Percentiles rank a stretch among this genome's conserved stretches.
These are phyloP conservation scores for Talaromyces amestolkiae DNA, from an alignment of 2,329 filamentous ascomycete species.

Conservation along the genomic window DNA sequence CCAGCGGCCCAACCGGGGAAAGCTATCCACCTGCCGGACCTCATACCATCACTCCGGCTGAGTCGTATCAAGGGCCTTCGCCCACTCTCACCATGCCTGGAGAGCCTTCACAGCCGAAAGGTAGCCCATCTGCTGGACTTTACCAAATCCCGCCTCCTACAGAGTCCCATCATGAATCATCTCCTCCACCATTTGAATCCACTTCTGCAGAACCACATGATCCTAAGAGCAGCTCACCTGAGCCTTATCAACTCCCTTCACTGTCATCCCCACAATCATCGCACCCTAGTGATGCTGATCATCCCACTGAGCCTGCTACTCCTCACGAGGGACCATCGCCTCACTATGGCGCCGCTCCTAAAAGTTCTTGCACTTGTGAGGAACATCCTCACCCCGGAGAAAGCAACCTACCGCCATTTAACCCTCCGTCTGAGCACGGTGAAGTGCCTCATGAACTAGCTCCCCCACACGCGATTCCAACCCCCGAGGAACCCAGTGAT, in stretches of 20 bases:
- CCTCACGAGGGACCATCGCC: neutral
- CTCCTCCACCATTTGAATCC: neutral
- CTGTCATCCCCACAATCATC: neutral
- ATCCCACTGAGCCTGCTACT: neutral
- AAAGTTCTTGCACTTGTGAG: neutral
- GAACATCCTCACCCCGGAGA: neutral
- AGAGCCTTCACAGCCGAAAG: neutral
- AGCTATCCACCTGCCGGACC: neutral
- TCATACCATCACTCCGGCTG: neutral
- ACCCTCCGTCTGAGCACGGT: neutral
- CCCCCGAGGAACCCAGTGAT: no score
- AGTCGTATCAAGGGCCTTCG: neutral
- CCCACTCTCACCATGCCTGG: neutral
- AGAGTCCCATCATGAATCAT: neutral
- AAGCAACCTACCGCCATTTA: neutral
- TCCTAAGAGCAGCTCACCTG: neutral
- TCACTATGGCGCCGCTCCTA: neutral
- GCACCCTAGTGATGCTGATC: neutral
- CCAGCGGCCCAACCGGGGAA: neutral
- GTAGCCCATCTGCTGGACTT: neutral
- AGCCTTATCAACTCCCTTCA: neutral
- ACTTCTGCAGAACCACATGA: neutral
- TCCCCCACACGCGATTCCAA: neutral
- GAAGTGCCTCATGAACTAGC: neutral
- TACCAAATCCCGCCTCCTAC: neutral